Evolutionary conservation across 2,329 filamentous ascomycete genomes (phyloP).

Genomic region (Colletotrichum paranaense): DNA sequence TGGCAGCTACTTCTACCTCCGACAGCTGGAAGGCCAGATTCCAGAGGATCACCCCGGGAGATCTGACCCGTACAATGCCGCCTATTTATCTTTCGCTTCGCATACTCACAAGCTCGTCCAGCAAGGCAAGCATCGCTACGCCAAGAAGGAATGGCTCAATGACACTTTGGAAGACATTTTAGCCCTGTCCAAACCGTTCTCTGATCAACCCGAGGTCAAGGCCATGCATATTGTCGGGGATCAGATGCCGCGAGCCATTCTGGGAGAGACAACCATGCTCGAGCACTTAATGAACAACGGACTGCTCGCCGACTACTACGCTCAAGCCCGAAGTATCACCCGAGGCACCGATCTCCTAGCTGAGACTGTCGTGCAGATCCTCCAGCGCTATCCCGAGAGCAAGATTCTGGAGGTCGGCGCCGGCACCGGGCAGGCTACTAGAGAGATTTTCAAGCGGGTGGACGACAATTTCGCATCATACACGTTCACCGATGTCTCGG

Average conservation of each 20-base stretch:
- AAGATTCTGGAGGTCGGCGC: slow-evolving; percentile 43
- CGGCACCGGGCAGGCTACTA: slow-evolving; percentile 51
- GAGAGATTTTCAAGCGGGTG: slow-evolving; percentile 16
- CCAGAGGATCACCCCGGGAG: not conserved
- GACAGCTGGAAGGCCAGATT: not conserved
- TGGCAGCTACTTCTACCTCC: slow-evolving; percentile 12
- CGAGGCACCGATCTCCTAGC: not conserved
- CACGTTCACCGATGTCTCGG: slow-evolving; percentile 40
- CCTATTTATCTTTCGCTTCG: slow-evolving; percentile 16
- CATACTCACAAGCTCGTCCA: slow-evolving; percentile 41
- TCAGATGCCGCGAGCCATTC: slow-evolving; percentile 45
- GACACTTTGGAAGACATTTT: slow-evolving; percentile 5
- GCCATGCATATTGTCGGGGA: slow-evolving; percentile 10
- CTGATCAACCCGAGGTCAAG: slow-evolving; percentile 1
- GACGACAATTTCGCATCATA: slow-evolving; percentile 21
- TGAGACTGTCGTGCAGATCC: slow-evolving; percentile 44
- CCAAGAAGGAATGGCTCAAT: slow-evolving; percentile 32
- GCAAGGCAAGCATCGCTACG: slow-evolving; percentile 34
- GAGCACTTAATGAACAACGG: slow-evolving; percentile 49
- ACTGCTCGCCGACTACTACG: slow-evolving; percentile 49
- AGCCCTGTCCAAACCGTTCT: not conserved
- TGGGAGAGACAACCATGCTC: slow-evolving; percentile 47
- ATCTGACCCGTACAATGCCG: not conserved
- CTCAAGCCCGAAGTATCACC: slow-evolving; percentile 31
- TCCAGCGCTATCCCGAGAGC: slow-evolving; percentile 48